Conservation (phyloP, 2,329 filamentous ascomycete genomes). For the Aspergillus sp. region DNA sequence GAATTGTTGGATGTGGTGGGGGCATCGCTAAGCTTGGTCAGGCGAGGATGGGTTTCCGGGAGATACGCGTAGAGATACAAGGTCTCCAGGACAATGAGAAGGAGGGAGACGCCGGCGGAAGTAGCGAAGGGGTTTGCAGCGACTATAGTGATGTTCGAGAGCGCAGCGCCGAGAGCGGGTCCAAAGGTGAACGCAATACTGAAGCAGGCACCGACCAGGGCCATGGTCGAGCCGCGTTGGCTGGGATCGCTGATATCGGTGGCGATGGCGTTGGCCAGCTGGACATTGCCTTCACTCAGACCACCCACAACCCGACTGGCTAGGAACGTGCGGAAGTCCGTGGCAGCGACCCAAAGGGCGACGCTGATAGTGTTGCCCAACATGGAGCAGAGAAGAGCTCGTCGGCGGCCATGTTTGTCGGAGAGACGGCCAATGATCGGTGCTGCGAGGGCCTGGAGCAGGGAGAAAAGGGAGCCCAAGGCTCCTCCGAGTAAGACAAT, state of each 20-base stretch:
- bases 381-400: constrained; percentile 88
- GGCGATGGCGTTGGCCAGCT: constrained; percentile 92
- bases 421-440: constrained; percentile 87
- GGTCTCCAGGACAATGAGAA: constrained; percentile 82
- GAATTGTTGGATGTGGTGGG: constrained; percentile 17
- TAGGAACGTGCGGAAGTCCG: constrained; percentile 93
- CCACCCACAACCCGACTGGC: constrained; percentile 91
- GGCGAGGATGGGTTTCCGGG: constrained; percentile 74
- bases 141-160: constrained; percentile 74
- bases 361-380: constrained; percentile 88
- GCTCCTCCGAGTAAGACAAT: constrained; percentile 93
- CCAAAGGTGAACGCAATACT: constrained; percentile 97
- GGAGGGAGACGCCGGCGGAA: constrained; percentile 82
- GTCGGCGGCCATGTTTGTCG: constrained; percentile 82
- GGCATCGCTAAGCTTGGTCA: constrained; percentile 44
- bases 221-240: constrained; percentile 87
- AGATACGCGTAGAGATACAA: constrained; percentile 79
- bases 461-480: constrained; percentile 86
- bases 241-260: constrained; percentile 89
- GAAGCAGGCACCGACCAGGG: constrained; percentile 92
- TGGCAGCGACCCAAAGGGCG: constrained; percentile 87
- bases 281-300: constrained; percentile 93
- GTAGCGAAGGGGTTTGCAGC: constrained; percentile 90
- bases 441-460: constrained; percentile 88
- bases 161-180: constrained; percentile 82